Evolutionary conservation across 176 grass and related monocot genomes (phyloP).

Genomic region (Cenchrus americanus): DNA sequence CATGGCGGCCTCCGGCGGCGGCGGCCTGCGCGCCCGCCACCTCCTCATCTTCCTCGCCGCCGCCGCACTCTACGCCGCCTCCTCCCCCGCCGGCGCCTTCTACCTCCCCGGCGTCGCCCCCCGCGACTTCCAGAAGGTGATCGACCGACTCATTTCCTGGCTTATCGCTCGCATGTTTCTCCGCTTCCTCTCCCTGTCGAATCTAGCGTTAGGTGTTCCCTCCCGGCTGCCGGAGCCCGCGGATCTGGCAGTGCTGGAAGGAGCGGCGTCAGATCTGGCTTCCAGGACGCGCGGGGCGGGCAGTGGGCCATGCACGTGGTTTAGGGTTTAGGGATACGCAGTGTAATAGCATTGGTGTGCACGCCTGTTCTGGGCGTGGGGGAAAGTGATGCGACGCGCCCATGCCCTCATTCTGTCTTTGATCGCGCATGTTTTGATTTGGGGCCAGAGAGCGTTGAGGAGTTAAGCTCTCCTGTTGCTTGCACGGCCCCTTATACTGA

Average conservation of each 20-base stretch:
- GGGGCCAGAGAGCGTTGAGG: neutral
- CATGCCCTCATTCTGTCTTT: neutral
- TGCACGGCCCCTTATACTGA: neutral
- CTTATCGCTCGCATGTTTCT: neutral
- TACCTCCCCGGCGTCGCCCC: slow-evolving; percentile 86
- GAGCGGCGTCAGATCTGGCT: slow-evolving; percentile 41
- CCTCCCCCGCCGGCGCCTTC: slow-evolving; percentile 54
- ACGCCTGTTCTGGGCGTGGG: neutral
- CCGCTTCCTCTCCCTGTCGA: neutral
- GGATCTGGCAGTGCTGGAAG: slow-evolving; percentile 33
- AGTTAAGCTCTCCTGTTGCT: neutral
- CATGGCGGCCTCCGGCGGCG: slow-evolving; percentile 55
- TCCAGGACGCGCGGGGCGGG: neutral
- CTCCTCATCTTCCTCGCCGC: neutral
- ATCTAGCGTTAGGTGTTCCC: slow-evolving; percentile 28
- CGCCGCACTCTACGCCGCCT: slow-evolving; percentile 12
- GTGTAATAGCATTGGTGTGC: neutral
- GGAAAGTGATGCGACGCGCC: neutral
- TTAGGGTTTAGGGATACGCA: slow-evolving; percentile 44
- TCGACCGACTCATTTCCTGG: neutral
- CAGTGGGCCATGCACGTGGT: neutral
- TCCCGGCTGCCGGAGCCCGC: neutral
- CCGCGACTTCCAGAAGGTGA: slow-evolving; percentile 77
- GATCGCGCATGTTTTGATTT: neutral
- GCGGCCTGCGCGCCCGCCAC: neutral